Evolutionary conservation across 352 stramenopile genomes (phyloP).

Genomic region (Phytopythium aichiense): DNA sequence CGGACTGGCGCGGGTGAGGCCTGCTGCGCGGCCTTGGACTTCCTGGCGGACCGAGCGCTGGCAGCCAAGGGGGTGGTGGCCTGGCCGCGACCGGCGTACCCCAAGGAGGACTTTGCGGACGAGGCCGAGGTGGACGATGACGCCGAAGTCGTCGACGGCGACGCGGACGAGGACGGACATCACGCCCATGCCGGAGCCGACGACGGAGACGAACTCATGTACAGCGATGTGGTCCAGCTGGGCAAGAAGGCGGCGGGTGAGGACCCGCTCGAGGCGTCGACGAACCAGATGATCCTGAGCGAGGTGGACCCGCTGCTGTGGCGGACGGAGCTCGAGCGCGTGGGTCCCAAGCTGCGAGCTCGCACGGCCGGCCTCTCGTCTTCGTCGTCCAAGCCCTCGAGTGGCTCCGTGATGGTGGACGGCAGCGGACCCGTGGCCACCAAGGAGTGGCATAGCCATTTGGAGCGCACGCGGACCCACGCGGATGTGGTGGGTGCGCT

Average conservation of each 20-base stretch:
- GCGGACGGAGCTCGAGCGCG: slow-evolving; percentile 83
- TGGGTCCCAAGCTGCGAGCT: slow-evolving; percentile 57
- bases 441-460: slow-evolving; percentile 80
- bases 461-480: slow-evolving; percentile 74
- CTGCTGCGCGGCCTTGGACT: slow-evolving; percentile 67
- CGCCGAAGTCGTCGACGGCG: slow-evolving; percentile 47
- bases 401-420: slow-evolving; percentile 26
- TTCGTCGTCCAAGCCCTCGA: slow-evolving; percentile 17
- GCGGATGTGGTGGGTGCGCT: slow-evolving; percentile 59
- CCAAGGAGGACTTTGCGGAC: slow-evolving; percentile 80
- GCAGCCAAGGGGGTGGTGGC: slow-evolving; percentile 44
- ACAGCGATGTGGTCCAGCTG: slow-evolving; percentile 48
- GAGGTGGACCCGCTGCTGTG: slow-evolving; percentile 75
- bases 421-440: slow-evolving; percentile 17
- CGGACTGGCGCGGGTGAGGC: slow-evolving; percentile 77
- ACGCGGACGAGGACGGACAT: slow-evolving; percentile 45
- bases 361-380: slow-evolving; percentile 42
- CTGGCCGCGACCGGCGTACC: slow-evolving; percentile 66
- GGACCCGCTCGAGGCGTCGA: slow-evolving; percentile 61
- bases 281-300: slow-evolving; percentile 85
- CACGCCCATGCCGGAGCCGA: slow-evolving; percentile 26
- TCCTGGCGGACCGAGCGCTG: slow-evolving; percentile 80
- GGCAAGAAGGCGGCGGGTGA: slow-evolving; percentile 26
- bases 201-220: slow-evolving; percentile 57
- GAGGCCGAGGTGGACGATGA: slow-evolving; percentile 73